Conservation (phyloP, 768 basidiomycete species). For the Macrocybe gigantea region DNA sequence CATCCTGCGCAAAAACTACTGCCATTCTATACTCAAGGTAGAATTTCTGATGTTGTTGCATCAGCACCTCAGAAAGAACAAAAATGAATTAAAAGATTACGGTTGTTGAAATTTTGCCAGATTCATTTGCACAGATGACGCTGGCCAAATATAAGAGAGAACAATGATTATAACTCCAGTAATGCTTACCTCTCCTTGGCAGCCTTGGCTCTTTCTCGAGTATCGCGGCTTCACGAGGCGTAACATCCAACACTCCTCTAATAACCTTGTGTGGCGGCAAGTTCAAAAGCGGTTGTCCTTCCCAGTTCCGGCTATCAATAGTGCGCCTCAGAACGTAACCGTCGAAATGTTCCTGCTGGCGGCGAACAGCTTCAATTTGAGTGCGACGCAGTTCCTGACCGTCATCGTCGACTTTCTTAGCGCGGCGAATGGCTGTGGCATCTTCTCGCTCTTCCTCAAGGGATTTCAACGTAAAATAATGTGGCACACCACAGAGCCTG, state of each 20-base stretch:
- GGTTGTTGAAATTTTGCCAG: neutral
- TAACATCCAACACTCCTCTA: neutral
- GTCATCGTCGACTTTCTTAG: neutral
- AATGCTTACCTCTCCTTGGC: neutral
- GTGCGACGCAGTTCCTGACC: neutral
- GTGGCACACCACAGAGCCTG: slow-evolving; percentile 16
- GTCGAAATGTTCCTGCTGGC: neutral
- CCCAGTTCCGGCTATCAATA: neutral
- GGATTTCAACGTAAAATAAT: slow-evolving; percentile 15
- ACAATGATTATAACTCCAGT: neutral
- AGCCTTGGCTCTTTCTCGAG: neutral
- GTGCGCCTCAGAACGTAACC: neutral
- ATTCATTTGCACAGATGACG: neutral
- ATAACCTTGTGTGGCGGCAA: neutral
- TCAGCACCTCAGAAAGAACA: neutral
- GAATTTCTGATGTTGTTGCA: slow-evolving; percentile 7
- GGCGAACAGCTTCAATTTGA: neutral
- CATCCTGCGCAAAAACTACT: slow-evolving; percentile 4
- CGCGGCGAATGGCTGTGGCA: slow-evolving; percentile 4
- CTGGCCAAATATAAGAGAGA: neutral
- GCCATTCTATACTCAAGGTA: slow-evolving; percentile 10
- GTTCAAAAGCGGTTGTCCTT: neutral
- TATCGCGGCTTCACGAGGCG: neutral
- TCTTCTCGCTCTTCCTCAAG: slow-evolving; percentile 17
- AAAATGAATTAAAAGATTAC: neutral